Evolutionary conservation across 2,329 filamentous ascomycete genomes (phyloP), one percentile per base, ranked within the genome.

Genomic region (Didymosphaeria variabile): DNA sequence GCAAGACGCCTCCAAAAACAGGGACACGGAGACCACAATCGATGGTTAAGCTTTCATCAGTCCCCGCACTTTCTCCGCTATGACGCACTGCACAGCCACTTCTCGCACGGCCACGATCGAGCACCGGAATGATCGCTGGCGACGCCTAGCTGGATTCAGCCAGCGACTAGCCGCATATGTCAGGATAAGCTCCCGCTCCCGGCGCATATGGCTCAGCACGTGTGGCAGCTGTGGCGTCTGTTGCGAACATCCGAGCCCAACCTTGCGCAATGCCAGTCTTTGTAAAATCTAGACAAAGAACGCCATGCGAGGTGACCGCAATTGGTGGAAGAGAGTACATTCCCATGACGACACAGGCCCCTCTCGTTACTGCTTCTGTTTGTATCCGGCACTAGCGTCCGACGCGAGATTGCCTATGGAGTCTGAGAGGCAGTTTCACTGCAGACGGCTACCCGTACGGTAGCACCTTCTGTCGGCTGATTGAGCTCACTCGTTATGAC

Each of bases 1-100:
- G 58, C 56, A 59, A 36, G 45, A 46, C 57, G 1, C 9, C 26
- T 53, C 53, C 19, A 57, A 61, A 64, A 54, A 36, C 53, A 55
- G 45, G 53, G 42, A 55, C 29, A 21, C 17, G 17, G 42, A 54
- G 49, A n/a, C 29, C 62, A 59, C 60, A 61, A 59, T 45, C 58
- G 5, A 60, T 61, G 61, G 61, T 29, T 68, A 72, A 72, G 69
- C 68, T 70, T 72, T 63, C 47, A n/a, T 12, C 4, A 21, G 62
- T 64, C 63, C 62, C 69, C 67, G 67, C 61, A 29, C 9, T 57
- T 62, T 67, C 60, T 32, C 61, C 58, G 63, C 64, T 63, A 73
- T 75, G 73, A 75, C 71, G 73, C 70, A 72, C 61, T 57, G 51
- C 36, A 55, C 44, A 56, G 59, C 58, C 50, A 54, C 62, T 29